These are phyloP conservation scores for Arthrinium phaeospermum DNA, from an alignment of 2,329 filamentous ascomycete species.

Conservation along the genomic window DNA sequence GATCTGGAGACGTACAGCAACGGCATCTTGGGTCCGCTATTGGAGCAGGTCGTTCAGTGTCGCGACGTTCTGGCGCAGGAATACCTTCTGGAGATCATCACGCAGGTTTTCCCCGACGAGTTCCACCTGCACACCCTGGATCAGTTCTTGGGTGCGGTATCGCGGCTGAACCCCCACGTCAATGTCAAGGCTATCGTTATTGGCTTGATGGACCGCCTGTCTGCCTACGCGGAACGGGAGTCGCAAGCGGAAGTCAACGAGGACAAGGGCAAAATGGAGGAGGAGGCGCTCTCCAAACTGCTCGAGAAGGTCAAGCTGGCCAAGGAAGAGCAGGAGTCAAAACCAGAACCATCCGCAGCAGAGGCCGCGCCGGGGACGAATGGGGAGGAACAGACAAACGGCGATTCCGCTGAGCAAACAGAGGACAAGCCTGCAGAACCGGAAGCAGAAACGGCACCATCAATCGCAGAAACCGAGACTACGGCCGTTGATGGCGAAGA, in stretches of 20 bases:
- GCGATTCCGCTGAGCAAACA: slow-evolving; percentile 41
- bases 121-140: slow-evolving; percentile 97
- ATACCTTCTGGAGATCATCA: slow-evolving; percentile 97
- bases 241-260: slow-evolving; percentile 72
- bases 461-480: slow-evolving; percentile 53
- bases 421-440: slow-evolving; percentile 36
- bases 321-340: slow-evolving; percentile 56
- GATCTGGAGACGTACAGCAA: slow-evolving; percentile 94
- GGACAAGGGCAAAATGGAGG: slow-evolving; percentile 77
- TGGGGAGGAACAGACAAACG: slow-evolving; percentile 42
- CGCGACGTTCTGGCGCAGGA: slow-evolving; percentile 96
- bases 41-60: slow-evolving; percentile 98
- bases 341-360: slow-evolving; percentile 24
- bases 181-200: slow-evolving; percentile 99
- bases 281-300: slow-evolving; percentile 79
- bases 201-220: slow-evolving; percentile 94
- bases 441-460: slow-evolving; percentile 44
- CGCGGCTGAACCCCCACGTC: slow-evolving; percentile 91
- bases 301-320: slow-evolving; percentile 78
- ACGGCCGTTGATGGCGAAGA: slow-evolving; percentile 54
- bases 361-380: slow-evolving; percentile 44
- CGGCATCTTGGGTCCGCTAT: slow-evolving; percentile 82
- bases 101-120: slow-evolving; percentile 98
- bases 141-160: slow-evolving; percentile 91
- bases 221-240: slow-evolving; percentile 92